These are phyloP conservation scores for Neofusicoccum laricinum DNA, from an alignment of 2,329 filamentous ascomycete species.

Conservation along the genomic window DNA sequence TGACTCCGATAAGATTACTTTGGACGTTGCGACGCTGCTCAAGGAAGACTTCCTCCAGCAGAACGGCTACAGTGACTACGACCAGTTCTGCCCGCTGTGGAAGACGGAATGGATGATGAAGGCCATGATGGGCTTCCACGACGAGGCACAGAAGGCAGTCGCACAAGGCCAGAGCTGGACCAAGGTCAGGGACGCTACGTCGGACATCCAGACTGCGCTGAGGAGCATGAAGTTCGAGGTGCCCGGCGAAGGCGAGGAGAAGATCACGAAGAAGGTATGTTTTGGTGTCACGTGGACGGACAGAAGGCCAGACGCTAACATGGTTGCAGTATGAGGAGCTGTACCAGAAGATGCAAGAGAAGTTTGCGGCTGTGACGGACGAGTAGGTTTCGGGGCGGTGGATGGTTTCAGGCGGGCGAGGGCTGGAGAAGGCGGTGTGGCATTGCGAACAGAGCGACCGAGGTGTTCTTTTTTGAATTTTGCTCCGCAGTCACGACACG, in stretches of 20 bases:
- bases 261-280: constrained; percentile 74
- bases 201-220: constrained; percentile 79
- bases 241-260: constrained; percentile 78
- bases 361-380: constrained; percentile 93
- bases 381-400: constrained; percentile 60
- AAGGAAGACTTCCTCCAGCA: constrained; percentile 99
- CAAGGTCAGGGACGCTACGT: constrained; percentile 88
- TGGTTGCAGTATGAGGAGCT: constrained; percentile 77
- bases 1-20: constrained; percentile 95
- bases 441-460: background rate
- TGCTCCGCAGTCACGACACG: background rate
- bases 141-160: constrained; percentile 94
- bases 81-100: constrained; percentile 99
- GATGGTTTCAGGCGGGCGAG: background rate
- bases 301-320: constrained; percentile 37
- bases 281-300: constrained; percentile 24
- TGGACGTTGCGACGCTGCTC: constrained; percentile 85
- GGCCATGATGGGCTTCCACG: constrained; percentile 96
- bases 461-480: background rate
- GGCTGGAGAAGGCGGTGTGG: constrained; percentile 1
- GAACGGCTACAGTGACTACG: constrained; percentile 98
- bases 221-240: constrained; percentile 97
- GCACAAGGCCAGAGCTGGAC: constrained; percentile 86
- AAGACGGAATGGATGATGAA: constrained; percentile 99
- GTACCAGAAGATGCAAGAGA: constrained; percentile 89